Evolutionary conservation across 805 yeast species (phyloP).

Genomic region (Suhomyces canberraensis): DNA sequence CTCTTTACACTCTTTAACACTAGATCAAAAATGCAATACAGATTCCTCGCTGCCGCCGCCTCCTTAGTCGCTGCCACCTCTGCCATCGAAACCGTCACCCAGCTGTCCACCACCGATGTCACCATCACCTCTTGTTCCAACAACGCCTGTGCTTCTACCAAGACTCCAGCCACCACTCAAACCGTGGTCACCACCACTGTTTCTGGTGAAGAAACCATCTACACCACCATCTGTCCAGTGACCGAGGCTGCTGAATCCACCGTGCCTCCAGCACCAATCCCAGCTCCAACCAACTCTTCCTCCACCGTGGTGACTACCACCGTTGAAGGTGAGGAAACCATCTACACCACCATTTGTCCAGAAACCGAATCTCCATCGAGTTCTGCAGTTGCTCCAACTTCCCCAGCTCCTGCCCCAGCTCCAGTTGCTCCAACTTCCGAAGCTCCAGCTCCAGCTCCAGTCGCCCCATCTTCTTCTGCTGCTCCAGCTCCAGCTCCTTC

Average conservation of each 20-base stretch:
- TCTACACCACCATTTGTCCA: conserved; percentile 34
- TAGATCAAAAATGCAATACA: conserved; percentile 28
- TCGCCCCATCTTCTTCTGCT: conserved; percentile 6
- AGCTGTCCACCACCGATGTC: conserved; percentile 17
- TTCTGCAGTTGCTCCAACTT: not conserved
- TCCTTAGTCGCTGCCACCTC: conserved; percentile 17
- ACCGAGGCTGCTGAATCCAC: conserved; percentile 13
- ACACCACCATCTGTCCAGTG: conserved; percentile 37
- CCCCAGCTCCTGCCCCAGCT: conserved; percentile 8
- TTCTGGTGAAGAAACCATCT: conserved; percentile 29
- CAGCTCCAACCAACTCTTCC: conserved; percentile 11
- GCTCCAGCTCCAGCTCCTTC: conserved; percentile 9
- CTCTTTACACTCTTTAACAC: not conserved
- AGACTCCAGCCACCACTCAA: conserved; percentile 11
- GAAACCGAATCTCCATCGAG: conserved; percentile 7
- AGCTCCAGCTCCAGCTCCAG: conserved; percentile 7
- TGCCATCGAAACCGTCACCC: conserved; percentile 16
- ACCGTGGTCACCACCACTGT: conserved; percentile 31
- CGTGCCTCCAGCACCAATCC: conserved; percentile 4
- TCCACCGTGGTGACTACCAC: conserved; percentile 27
- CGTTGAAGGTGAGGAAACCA: conserved; percentile 30
- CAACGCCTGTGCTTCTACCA: conserved; percentile 13
- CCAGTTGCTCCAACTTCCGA: conserved; percentile 7
- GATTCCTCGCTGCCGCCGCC: conserved; percentile 20
- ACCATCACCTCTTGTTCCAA: conserved; percentile 26